A percentile compares a stretch with the other conserved stretches of the same genome.
phyloP scores from a whole-genome alignment of 2,329 filamentous ascomycete species.

The Exophiala spinifera region DNA sequence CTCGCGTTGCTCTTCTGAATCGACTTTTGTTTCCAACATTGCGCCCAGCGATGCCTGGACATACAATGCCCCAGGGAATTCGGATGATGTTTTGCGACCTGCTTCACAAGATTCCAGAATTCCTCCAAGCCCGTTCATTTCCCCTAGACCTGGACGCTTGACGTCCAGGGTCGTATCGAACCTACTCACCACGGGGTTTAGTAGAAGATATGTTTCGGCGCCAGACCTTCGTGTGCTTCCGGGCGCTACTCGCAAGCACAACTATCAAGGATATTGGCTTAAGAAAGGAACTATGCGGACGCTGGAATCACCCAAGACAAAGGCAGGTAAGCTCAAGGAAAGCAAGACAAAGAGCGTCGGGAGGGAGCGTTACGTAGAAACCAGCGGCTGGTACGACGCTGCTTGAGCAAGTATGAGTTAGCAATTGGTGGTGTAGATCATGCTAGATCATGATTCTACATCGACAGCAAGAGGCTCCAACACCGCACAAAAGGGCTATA shows the following conservation, averaged over 20 bases:
- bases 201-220: slow-evolving; percentile 11
- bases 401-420: slow-evolving; percentile 3
- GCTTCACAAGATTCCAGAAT: background rate
- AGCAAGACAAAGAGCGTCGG: background rate
- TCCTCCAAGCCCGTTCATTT: background rate
- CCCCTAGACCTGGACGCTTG: background rate
- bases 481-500: background rate
- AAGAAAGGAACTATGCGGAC: slow-evolving; percentile 13
- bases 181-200: slow-evolving; percentile 1
- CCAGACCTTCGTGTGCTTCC: slow-evolving; percentile 8
- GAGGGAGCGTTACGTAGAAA: slow-evolving; percentile 7
- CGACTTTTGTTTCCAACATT: background rate
- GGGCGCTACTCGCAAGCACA: slow-evolving; percentile 9
- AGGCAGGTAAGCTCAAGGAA: slow-evolving; percentile 1
- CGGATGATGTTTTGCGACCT: background rate
- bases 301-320: slow-evolving; percentile 1
- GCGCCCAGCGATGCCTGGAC: background rate
- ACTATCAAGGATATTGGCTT: slow-evolving; percentile 17
- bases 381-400: slow-evolving; percentile 18
- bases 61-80: background rate
- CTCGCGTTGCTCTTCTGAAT: slow-evolving; percentile 10
- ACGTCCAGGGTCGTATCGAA: background rate
- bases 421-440: too few relatives aligned
- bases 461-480: background rate
- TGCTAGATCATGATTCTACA: too few relatives aligned